phyloP scores from a whole-genome alignment of 768 basidiomycete genomes.

The Megacollybia marginata region DNA sequence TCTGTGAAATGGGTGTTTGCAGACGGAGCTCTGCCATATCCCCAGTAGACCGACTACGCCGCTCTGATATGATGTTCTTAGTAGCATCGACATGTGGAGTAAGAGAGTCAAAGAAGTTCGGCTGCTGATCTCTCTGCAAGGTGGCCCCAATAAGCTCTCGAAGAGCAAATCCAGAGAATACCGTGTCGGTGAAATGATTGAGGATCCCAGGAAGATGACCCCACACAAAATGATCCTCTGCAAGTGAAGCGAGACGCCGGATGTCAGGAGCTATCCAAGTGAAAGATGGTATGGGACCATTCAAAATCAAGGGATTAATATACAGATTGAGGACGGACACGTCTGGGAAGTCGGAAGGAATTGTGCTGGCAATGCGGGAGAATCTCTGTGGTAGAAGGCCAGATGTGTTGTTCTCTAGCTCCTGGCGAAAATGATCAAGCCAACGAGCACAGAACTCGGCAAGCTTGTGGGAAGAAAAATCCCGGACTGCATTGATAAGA shows the following conservation, averaged over 20 bases:
- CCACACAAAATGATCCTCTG: not conserved
- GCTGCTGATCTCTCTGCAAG: not conserved
- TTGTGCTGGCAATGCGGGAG: too few species aligned
- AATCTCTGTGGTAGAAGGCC: too few species aligned
- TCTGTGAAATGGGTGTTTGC: too few species aligned
- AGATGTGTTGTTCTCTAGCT: constrained; percentile 18
- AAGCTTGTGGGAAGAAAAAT: constrained; percentile 3
- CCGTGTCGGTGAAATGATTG: not conserved
- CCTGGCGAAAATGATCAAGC: constrained; percentile 13
- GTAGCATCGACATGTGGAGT: not conserved
- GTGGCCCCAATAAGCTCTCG: not conserved
- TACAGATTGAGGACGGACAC: too few species aligned
- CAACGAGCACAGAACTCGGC: constrained; percentile 13
- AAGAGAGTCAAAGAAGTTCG: not conserved
- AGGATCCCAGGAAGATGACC: not conserved
- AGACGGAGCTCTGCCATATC: too few species aligned
- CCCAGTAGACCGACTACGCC: too few species aligned
- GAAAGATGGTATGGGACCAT: too few species aligned
- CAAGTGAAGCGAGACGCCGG: not conserved
- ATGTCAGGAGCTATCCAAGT: too few species aligned
- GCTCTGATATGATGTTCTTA: not conserved
- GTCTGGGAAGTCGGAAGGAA: too few species aligned
- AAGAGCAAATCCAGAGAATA: not conserved
- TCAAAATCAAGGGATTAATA: constrained; percentile 19
- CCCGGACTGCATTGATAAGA: constrained; percentile 18